phyloP scores from a whole-genome alignment of 2,329 filamentous ascomycete genomes.

The Trichoderma koningiopsis region DNA sequence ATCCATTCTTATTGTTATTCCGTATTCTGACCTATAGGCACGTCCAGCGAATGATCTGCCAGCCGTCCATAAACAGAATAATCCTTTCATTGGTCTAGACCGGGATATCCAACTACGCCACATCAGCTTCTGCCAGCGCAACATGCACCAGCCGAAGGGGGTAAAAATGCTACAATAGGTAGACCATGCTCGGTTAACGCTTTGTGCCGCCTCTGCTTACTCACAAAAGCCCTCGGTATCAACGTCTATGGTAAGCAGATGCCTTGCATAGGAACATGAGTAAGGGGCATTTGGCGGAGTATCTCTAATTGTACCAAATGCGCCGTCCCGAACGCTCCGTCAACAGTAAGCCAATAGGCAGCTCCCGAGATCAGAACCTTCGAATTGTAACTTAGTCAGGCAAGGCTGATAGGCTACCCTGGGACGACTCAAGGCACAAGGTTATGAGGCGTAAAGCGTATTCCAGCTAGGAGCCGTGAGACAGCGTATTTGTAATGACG shows the following conservation, averaged over 20 bases:
- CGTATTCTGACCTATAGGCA: not conserved
- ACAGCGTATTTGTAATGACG: not conserved
- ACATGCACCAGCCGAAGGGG: not conserved
- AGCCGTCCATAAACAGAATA: not conserved
- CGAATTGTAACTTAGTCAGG: not conserved
- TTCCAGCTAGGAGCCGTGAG: not conserved
- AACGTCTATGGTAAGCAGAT: not conserved
- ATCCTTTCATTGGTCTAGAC: not conserved
- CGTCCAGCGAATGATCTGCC: not conserved
- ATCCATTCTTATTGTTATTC: not conserved
- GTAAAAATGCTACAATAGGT: not conserved
- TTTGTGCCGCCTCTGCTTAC: not conserved
- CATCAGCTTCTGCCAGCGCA: slow-evolving; percentile 11
- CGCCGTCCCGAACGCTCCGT: not conserved
- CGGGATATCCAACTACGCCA: not conserved
- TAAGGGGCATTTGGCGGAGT: not conserved
- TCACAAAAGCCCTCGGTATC: not conserved
- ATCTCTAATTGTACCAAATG: not conserved
- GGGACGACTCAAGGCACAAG: not conserved
- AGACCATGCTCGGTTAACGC: not conserved
- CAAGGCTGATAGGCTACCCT: not conserved
- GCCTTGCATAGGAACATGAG: not conserved
- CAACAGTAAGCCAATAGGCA: not conserved
- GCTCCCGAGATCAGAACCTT: not conserved
- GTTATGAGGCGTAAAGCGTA: not conserved